These are phyloP conservation scores for Globisporangium barbulae DNA, from an alignment of 352 stramenopile genomes.

Conservation along the genomic window DNA sequence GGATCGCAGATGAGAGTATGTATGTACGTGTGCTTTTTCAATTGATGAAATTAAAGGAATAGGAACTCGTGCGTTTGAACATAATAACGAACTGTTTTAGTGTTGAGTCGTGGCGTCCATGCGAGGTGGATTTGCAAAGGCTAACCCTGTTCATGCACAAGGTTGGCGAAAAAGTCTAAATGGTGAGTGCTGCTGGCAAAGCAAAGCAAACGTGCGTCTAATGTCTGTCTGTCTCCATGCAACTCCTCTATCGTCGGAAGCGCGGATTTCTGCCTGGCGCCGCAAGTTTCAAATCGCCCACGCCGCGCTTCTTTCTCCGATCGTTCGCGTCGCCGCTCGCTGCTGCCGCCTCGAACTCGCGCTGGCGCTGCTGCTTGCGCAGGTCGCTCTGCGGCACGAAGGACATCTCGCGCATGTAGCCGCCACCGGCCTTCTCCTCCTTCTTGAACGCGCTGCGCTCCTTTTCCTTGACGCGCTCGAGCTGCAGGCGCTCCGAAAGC, in stretches of 20 bases:
- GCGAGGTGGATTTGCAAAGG: neutral
- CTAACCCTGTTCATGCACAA: too few relatives aligned
- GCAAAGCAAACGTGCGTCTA: neutral
- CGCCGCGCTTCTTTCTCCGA: slow-evolving; percentile 75
- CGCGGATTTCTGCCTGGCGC: slow-evolving; percentile 43
- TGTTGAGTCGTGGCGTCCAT: neutral
- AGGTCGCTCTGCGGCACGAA: slow-evolving; percentile 68
- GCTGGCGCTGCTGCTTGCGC: slow-evolving; percentile 54
- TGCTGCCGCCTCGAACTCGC: slow-evolving; percentile 19
- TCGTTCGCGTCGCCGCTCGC: slow-evolving; percentile 24
- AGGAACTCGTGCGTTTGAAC: slow-evolving; percentile 7
- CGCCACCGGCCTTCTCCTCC: slow-evolving; percentile 61
- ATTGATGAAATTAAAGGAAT: slow-evolving; percentile 13
- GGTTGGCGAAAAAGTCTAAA: neutral
- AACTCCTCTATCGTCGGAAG: slow-evolving; percentile 52
- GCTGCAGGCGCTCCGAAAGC: slow-evolving; percentile 68
- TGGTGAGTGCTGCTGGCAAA: neutral
- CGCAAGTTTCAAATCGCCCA: slow-evolving; percentile 69
- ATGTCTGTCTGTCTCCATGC: neutral
- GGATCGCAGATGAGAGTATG: neutral
- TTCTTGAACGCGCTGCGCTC: slow-evolving; percentile 85
- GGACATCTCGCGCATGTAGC: slow-evolving; percentile 84
- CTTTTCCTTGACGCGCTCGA: slow-evolving; percentile 70
- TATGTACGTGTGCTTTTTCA: slow-evolving; percentile 10
- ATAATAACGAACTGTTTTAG: neutral